Conservation (phyloP, 192 early-diverging fungal genomes). For the Irineochytrium annulatum region DNA sequence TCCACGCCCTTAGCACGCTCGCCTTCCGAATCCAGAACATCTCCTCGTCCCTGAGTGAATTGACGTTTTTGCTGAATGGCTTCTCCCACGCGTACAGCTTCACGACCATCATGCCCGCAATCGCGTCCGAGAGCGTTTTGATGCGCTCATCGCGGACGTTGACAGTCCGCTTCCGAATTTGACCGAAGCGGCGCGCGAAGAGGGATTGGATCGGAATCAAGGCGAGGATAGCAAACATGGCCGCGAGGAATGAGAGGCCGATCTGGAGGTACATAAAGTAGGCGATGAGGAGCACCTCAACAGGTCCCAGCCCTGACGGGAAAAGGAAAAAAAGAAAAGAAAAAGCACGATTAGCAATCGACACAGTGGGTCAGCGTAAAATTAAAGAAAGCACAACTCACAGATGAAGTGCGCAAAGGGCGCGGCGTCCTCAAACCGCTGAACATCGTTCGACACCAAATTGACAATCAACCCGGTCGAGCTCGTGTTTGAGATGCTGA, state of each 20-base stretch:
- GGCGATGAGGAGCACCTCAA: constrained; percentile 31
- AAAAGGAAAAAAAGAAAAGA: constrained; percentile 6
- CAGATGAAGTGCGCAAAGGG: constrained; percentile 43
- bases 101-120: constrained; percentile 47
- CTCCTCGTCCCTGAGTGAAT: constrained; percentile 30
- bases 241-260: constrained; percentile 33
- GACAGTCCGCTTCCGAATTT: constrained; percentile 25
- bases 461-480: constrained; percentile 46
- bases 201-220: constrained; percentile 44
- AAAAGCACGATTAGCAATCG: constrained; percentile 5
- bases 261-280: constrained; percentile 49
- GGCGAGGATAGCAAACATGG: constrained; percentile 23
- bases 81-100: constrained; percentile 54
- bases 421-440: constrained; percentile 45
- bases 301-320: constrained; percentile 35
- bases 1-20: constrained; percentile 33
- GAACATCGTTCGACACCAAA: constrained; percentile 49
- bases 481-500: constrained; percentile 35
- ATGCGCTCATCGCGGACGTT: constrained; percentile 39
- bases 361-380: neutral
- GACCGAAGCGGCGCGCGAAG: constrained; percentile 32
- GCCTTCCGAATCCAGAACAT: constrained; percentile 30
- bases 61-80: constrained; percentile 38
- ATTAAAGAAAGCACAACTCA: constrained; percentile 5
- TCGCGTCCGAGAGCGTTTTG: constrained; percentile 39